Evolutionary conservation across 2,329 filamentous ascomycete genomes (phyloP), one percentile per base, ranked within the genome.

Genomic region (Talaromyces sp.): DNA sequence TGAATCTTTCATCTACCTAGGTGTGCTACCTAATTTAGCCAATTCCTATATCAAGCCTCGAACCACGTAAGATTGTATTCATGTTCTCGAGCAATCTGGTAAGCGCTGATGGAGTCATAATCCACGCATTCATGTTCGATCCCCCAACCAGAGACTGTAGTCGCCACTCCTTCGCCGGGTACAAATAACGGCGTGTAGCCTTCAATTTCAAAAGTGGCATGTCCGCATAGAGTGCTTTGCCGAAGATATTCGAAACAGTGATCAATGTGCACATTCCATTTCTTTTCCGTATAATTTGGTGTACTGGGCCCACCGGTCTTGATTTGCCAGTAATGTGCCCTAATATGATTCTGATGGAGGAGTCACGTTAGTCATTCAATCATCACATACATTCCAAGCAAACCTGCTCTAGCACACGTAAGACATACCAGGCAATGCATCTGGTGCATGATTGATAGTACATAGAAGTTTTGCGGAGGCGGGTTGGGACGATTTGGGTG

Each of bases 221-320:
- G 19, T 35, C 54, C 54, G 19, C 54, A 58, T n/a, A 37, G 19
- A 35, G 37, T 35, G n/a, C 31, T 19, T 22, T 58, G 54, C 19
- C 54, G 27, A 33, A 58, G 37, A 58, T 58, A 58, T 33, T 58
- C 54, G n/a, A 58, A 58, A 39, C 54, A 58, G 31, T 58, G 54
- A 35, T 58, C 54, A 14, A 58, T 37, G 54, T 58, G 54, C 31
- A 58, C 47, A 24, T 31, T 52, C 47, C 47, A 52, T 8, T 52
- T 31, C 24, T 24, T 24, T 52, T 52, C 47, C 47, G 47, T 52
- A 24, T 24, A 31, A 31, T 52, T 52, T 52, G 47, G 39, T 43
- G 39, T 43, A n/a, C 39, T 43, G 39, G 39, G 39, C 39, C 39
- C 47, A 24, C 47, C 47, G 9, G 47, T 52, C 11, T 24, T 31